These are phyloP conservation scores for Termitomyces sp. DNA, from an alignment of 768 basidiomycete genomes.

Conservation along the genomic window DNA sequence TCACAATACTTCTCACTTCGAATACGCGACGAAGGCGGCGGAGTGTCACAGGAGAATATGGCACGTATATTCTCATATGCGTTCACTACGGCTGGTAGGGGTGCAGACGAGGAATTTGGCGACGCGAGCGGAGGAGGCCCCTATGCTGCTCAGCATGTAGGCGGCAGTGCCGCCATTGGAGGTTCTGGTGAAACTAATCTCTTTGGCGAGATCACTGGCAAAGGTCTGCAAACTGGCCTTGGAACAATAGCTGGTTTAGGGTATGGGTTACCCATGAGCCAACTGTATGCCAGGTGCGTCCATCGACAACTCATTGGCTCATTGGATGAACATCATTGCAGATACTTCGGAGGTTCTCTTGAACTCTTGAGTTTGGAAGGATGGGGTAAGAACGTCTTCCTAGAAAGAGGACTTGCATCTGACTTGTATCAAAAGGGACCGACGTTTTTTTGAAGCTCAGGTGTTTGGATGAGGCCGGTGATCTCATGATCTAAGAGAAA, in stretches of 20 bases:
- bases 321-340: constrained; percentile 18
- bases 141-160: constrained; percentile 74
- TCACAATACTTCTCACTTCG: constrained; percentile 66
- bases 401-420: neutral
- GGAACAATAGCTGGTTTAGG: constrained; percentile 91
- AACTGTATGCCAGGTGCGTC: constrained; percentile 57
- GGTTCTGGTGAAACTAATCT: constrained; percentile 44
- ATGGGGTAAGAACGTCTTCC: constrained; percentile 53
- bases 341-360: constrained; percentile 84
- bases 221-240: constrained; percentile 72
- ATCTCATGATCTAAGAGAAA: constrained; percentile 29
- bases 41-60: constrained; percentile 70
- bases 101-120: constrained; percentile 26
- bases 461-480: constrained; percentile 44
- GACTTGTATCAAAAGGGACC: constrained; percentile 26
- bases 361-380: constrained; percentile 80
- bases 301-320: neutral
- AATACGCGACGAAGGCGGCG: constrained; percentile 83
- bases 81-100: constrained; percentile 76
- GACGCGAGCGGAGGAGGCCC: constrained; percentile 58
- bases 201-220: constrained; percentile 74
- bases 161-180: constrained; percentile 59
- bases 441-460: constrained; percentile 47
- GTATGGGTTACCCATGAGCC: constrained; percentile 82
- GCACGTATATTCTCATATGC: constrained; percentile 85